Base-by-base conservation (phyloP, 2,329 filamentous ascomycete species). In the Corinectria fuckeliana region DNA sequence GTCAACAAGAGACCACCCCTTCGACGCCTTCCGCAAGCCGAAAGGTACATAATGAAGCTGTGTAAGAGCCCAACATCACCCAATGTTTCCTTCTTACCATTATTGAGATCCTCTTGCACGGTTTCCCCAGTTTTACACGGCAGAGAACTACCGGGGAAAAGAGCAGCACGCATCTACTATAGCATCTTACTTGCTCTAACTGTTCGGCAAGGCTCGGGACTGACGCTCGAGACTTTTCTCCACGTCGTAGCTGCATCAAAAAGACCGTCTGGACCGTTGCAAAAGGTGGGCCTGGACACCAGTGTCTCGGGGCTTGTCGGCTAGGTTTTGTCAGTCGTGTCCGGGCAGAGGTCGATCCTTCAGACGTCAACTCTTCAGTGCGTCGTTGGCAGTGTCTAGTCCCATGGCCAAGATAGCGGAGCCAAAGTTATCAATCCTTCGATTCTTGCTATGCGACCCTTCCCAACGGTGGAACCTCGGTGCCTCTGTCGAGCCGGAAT, bases 71-170 rank as follows among this genome's bases (percentile, higher is more conserved):
- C 23, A 44, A 28, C 23, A 11, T 11, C 23, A 13, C 3, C 23
- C 41, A 44, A 28, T 2, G 16, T 28, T 18, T 8, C 7, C 23
- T 26, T 44, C 13, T 3, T 14, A 18, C 10, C n/a, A n/a, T n/a
- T n/a, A 6, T 14, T 28, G 2, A 16, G 23, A 28, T 18, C 4
- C 6, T 23, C 30, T n/a, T 26, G 39, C 47, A 56, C 50, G 47
- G 54, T 56, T 56, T 56, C 47, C 54, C 47, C 39, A 32, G 30
- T 56, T 18, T 23, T 21, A 42, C 38, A 49, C 54, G 47, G 47
- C 39, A 50, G 34, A 56, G 20, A 42, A 56, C 16, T 56, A 50
- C 54, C 39, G 38, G 30, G 28, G 39, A 41, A 36, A 28, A 38
- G 23, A 25, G 25, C 47, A 28, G 38, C 47, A 45, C 47, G 21